Conservation (phyloP, 257 asterid species). For the Scutellaria minor region DNA sequence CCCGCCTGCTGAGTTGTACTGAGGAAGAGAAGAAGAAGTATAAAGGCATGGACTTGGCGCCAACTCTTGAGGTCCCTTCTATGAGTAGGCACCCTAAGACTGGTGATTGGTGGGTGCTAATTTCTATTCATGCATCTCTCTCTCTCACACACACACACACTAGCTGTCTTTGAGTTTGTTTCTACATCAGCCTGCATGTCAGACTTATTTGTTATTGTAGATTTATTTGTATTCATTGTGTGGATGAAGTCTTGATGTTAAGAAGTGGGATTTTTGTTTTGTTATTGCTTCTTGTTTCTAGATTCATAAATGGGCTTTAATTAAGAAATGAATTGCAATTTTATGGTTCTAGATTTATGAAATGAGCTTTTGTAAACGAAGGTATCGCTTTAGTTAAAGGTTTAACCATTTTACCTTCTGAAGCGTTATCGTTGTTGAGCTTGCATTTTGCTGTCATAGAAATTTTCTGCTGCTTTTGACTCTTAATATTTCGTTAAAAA, state of each 20-base stretch:
- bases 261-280: not conserved
- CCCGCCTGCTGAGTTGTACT: conserved; percentile 91
- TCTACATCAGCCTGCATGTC: conserved; percentile 16
- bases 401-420: conserved; percentile 5
- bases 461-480: not conserved
- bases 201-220: not conserved
- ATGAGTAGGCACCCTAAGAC: conserved; percentile 80
- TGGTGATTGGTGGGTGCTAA: conserved; percentile 77
- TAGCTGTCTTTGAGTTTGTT: not conserved
- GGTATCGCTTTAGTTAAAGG: not conserved
- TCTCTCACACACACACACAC: not conserved
- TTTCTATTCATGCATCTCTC: not conserved
- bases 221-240: not conserved
- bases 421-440: conserved; percentile 19
- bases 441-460: not conserved
- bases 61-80: conserved; percentile 91
- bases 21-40: conserved; percentile 66
- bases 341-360: conserved; percentile 17
- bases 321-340: not conserved
- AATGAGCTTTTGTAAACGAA: conserved; percentile 2
- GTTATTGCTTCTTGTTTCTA: conserved; percentile 20
- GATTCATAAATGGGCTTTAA: not conserved
- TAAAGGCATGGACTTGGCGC: conserved; percentile 93
- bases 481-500: conserved; percentile 3
- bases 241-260: conserved; percentile 16